Evolutionary conservation across 805 yeast species (phyloP), one percentile per base, ranked within the genome.

Genomic region (Yamadazyma paraphyllophila): DNA sequence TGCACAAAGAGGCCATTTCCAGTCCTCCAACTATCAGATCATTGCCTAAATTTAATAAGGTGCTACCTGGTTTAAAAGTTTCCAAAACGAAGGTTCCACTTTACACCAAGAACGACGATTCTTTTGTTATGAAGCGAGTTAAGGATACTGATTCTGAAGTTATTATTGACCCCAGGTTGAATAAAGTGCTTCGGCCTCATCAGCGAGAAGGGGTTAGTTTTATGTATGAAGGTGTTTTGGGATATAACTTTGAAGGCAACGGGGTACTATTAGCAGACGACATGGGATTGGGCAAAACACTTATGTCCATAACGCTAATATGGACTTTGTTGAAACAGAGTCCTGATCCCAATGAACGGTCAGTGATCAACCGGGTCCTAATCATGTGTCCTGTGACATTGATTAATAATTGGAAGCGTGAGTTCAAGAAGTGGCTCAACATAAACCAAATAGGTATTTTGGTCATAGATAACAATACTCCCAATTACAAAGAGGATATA

Each of bases 221-320:
- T 57, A 66, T 94, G 54, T 88, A 88, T 59, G 85, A 86, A 46
- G 88, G 96, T 54, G 77, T 91, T 1, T 79, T 85, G 83, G 96
- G 96, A 0, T 65, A 77, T 42, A 75, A 73, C 3, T 65, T 65
- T 15, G 67, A 69, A 2, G 78, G 79, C 0, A 54, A 65, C 36
- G 98, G 99, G 0, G 91, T 92, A 2, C 66, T 94, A 4, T 63
- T 94, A 36, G 99, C 99, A 0, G 99, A 94, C 63, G 98, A 92
- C 56, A 94, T 94, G 99, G 99, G 99, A 0, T 69, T 94, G 13
- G 68, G 68, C 0, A 71, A 71, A 45, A 91, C 98, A 0, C 65
- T 94, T 35, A 91, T 84, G 78, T 81, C 97, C 0, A 92, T 94
- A 5, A 60, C 96, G 0, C 61, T 89, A 34, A 74, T 92, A 3